These are phyloP conservation scores for Chamaecrista fasciculata DNA, from an alignment of 306 rosid genomes.

Conservation along the genomic window DNA sequence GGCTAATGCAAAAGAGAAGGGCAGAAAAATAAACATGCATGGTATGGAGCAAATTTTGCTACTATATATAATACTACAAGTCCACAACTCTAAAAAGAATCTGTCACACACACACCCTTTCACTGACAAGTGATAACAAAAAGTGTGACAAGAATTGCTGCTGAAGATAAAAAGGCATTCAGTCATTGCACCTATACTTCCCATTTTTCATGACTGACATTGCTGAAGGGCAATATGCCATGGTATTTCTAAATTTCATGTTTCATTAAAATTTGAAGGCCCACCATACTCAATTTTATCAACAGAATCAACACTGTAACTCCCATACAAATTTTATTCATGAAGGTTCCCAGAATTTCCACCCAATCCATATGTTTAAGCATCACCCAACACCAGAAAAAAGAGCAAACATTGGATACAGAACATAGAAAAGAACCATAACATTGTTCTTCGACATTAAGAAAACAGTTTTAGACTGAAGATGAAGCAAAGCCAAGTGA, in stretches of 20 bases:
- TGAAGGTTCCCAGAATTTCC: background rate
- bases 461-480: background rate
- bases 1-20: background rate
- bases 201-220: slow-evolving; percentile 11
- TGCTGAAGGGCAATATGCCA: slow-evolving; percentile 10
- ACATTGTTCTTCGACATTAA: slow-evolving; percentile 1
- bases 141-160: background rate
- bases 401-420: background rate
- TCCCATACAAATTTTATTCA: slow-evolving; percentile 21
- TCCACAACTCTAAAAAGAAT: slow-evolving; percentile 11
- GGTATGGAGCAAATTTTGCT: background rate
- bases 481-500: slow-evolving; percentile 11
- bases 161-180: background rate
- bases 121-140: background rate
- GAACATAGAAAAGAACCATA: background rate
- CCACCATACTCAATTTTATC: slow-evolving; percentile 4
- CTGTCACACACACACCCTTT: background rate
- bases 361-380: background rate
- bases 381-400: slow-evolving; percentile 14
- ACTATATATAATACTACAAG: slow-evolving; percentile 1
- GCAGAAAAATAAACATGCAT: background rate
- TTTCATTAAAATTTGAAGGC: slow-evolving; percentile 20
- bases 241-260: slow-evolving; percentile 8
- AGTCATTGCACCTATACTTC: slow-evolving; percentile 17
- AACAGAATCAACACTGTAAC: background rate